phyloP scores from a whole-genome alignment of 2,329 filamentous ascomycete genomes.

The Diaporthe destruens region DNA sequence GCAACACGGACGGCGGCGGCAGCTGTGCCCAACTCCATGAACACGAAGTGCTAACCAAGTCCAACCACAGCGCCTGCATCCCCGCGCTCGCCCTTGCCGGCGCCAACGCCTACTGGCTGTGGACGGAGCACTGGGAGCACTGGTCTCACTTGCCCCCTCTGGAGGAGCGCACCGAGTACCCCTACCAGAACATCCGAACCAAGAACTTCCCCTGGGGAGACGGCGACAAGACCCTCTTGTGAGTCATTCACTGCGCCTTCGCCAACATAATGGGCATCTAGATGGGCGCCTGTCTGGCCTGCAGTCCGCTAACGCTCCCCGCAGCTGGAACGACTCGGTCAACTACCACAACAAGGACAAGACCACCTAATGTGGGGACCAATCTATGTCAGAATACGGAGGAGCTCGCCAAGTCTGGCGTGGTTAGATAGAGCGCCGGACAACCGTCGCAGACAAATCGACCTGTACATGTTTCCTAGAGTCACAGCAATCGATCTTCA shows the following conservation, averaged over 20 bases:
- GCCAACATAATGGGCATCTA: not conserved
- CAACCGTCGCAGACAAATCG: constrained; percentile 36
- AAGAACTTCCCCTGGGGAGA: constrained; percentile 97
- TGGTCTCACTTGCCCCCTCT: constrained; percentile 86
- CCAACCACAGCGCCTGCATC: constrained; percentile 73
- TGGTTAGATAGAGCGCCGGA: constrained; percentile 37
- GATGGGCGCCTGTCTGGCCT: not conserved
- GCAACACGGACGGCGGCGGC: not conserved
- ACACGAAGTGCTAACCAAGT: constrained; percentile 29
- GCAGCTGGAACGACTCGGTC: constrained; percentile 92
- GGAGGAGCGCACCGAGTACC: constrained; percentile 92
- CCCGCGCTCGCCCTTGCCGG: constrained; percentile 78
- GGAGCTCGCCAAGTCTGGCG: not conserved
- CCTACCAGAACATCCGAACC: constrained; percentile 96
- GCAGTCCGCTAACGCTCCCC: constrained; percentile 43
- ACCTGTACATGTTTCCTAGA: constrained; percentile 51
- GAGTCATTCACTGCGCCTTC: not conserved
- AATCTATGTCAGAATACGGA: constrained; percentile 9
- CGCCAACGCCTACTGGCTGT: constrained; percentile 90
- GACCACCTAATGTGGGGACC: constrained; percentile 56
- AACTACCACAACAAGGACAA: constrained; percentile 98
- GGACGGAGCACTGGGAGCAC: constrained; percentile 98
- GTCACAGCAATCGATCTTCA: constrained; percentile 44
- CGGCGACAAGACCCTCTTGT: constrained; percentile 77
- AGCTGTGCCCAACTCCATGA: not conserved